Conservation (phyloP, 345 rosid genomes). For the Sisymbrium altissimum region DNA sequence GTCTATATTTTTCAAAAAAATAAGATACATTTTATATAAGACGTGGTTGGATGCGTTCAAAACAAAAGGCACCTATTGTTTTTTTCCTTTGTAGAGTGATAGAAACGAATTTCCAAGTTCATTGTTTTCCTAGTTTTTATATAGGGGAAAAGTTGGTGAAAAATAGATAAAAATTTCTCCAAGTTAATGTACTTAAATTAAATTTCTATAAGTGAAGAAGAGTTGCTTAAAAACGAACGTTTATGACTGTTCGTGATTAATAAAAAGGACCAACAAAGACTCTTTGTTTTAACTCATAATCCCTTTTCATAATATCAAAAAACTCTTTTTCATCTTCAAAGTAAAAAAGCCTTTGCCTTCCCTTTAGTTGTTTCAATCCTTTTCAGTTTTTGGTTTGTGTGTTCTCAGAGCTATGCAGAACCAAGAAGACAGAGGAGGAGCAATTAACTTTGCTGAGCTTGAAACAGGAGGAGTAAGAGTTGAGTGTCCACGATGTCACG, state of each 20-base stretch:
- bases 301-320: background rate
- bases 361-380: background rate
- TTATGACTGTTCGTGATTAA: constrained; percentile 13
- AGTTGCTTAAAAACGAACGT: background rate
- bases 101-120: background rate
- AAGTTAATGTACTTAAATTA: background rate
- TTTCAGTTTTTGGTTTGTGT: background rate
- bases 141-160: background rate
- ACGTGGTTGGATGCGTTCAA: background rate
- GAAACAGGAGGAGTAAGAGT: background rate
- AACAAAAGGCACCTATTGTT: background rate
- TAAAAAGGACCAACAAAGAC: constrained; percentile 7
- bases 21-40: background rate
- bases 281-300: background rate
- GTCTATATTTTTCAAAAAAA: background rate
- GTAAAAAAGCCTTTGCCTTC: constrained; percentile 1
- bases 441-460: constrained; percentile 1
- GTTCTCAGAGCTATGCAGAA: constrained; percentile 21
- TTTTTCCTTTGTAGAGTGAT: background rate
- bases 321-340: constrained; percentile 3
- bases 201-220: background rate
- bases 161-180: background rate
- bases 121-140: background rate
- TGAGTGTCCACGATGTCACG: constrained; percentile 14
- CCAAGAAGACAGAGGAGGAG: background rate